phyloP scores from a whole-genome alignment of 768 basidiomycete genomes.

The Russula abietina region DNA sequence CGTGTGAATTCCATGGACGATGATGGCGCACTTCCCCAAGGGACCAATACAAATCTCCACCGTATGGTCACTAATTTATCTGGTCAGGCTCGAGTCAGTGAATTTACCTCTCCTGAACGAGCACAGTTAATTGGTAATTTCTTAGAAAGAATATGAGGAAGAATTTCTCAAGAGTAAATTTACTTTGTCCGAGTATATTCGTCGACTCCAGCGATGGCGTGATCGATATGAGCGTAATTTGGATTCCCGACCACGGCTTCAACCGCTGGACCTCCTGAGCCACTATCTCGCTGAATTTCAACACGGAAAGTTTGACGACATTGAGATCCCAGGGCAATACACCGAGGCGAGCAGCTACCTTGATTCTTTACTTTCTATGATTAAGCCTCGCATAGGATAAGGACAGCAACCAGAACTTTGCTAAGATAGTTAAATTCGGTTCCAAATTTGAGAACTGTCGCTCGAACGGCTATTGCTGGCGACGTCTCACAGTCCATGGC shows the following conservation, averaged over 20 bases:
- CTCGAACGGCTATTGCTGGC: conserved; percentile 79
- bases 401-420: conserved; percentile 87
- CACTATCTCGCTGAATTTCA: conserved; percentile 98
- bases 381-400: conserved; percentile 59
- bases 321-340: conserved; percentile 98
- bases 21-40: conserved; percentile 53
- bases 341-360: conserved; percentile 58
- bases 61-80: conserved; percentile 60
- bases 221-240: conserved; percentile 82
- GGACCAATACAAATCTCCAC: conserved; percentile 49
- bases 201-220: conserved; percentile 86
- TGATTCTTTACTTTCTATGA: background rate
- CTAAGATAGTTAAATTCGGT: conserved; percentile 84
- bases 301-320: conserved; percentile 94
- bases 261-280: conserved; percentile 79
- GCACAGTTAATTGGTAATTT: background rate
- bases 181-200: conserved; percentile 80
- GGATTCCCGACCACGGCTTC: conserved; percentile 75
- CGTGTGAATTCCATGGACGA: conserved; percentile 64
- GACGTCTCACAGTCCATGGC: conserved; percentile 85
- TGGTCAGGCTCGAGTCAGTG: conserved; percentile 50
- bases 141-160: conserved; percentile 81
- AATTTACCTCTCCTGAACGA: background rate
- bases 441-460: conserved; percentile 88
- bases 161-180: conserved; percentile 81